phyloP scores from a whole-genome alignment of 371 early-diverging fungal species.

The Mortierella sp. region DNA sequence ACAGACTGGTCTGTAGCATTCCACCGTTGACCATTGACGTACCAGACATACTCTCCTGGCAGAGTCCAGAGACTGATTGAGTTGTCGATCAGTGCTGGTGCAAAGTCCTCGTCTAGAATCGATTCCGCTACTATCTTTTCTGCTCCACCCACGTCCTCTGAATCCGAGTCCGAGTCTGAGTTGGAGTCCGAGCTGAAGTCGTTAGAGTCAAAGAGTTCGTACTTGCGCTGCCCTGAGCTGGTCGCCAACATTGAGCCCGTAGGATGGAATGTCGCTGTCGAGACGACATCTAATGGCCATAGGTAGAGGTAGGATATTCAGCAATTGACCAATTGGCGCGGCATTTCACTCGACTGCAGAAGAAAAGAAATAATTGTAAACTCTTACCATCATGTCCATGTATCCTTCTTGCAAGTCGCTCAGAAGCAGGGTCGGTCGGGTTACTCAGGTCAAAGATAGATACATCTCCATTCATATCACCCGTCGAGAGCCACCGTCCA shows the following conservation, averaged over 20 bases:
- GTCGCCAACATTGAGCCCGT: slow-evolving; percentile 69
- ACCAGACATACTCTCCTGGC: slow-evolving; percentile 64
- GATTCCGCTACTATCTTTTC: background rate
- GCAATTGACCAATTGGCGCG: background rate
- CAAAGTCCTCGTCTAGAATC: background rate
- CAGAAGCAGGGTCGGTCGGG: slow-evolving; percentile 24
- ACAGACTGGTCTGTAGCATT: background rate
- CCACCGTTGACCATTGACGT: slow-evolving; percentile 50
- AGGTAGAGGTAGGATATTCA: slow-evolving; percentile 19
- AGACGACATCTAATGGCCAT: slow-evolving; percentile 62
- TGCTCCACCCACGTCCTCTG: slow-evolving; percentile 4
- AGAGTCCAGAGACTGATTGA: slow-evolving; percentile 64
- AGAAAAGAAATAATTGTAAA: background rate
- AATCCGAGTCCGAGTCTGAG: slow-evolving; percentile 3
- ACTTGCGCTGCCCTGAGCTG: slow-evolving; percentile 78
- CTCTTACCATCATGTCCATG: slow-evolving; percentile 21
- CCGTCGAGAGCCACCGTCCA: slow-evolving; percentile 70
- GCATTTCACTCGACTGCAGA: background rate
- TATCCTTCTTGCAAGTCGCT: slow-evolving; percentile 15
- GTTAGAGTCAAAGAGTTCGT: slow-evolving; percentile 28
- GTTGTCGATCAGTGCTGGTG: slow-evolving; percentile 58
- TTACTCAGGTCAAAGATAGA: slow-evolving; percentile 63
- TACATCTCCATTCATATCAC: slow-evolving; percentile 70
- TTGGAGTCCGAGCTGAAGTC: slow-evolving; percentile 17
- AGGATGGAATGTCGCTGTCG: slow-evolving; percentile 73